Evolutionary conservation across 257 asterid species (phyloP), one percentile per base, ranked within the genome.

Genomic region (Lantana camara): DNA sequence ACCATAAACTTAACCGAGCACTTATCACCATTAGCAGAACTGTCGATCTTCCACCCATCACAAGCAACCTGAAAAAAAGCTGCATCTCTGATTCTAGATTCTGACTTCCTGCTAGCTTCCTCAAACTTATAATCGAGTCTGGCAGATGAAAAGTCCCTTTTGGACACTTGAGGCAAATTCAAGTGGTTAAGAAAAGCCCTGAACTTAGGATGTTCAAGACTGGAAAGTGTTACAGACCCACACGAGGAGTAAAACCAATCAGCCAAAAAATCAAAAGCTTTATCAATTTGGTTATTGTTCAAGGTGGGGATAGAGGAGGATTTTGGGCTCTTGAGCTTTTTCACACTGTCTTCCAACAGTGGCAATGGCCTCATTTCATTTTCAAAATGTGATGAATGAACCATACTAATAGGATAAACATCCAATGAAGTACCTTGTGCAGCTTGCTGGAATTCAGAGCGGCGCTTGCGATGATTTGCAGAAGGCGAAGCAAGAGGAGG

Each of bases 191-290:
- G 86, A 64, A 90, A 90, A 59, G 91, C 85, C 72, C 75, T 80
- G 78, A 90, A 87, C 60, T 83, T 87, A 42, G 95, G 92, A 73
- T 90, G 95, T 13, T 90, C 95, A 5, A 90, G 84, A 12, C 82
- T 79, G 19, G 95, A 85, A 63, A 85, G 73, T 11, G 95, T 59
- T 13, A 83, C 83, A 14, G 88, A 58, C 35, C 87, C 92, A 54
- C 85, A 87, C 1, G 87, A 84, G 72, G 87, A 95, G 6, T 81
- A 90, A 60, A 87, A 80, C 97, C 97, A 90, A 70, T 85, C 95
- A 24, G 96, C 88, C 41, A 90, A 49, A 50, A 74, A 64, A 50
- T 76, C 80, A 40, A 85, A 68, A 48, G 96, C 91, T 10, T 75
- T 77, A 66, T 79, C 80, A 20, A 83, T 79, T 71, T 82, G 97